These are phyloP conservation scores for Fusarium sp. DNA, from an alignment of 2,329 filamentous ascomycete genomes.

Conservation along the genomic window DNA sequence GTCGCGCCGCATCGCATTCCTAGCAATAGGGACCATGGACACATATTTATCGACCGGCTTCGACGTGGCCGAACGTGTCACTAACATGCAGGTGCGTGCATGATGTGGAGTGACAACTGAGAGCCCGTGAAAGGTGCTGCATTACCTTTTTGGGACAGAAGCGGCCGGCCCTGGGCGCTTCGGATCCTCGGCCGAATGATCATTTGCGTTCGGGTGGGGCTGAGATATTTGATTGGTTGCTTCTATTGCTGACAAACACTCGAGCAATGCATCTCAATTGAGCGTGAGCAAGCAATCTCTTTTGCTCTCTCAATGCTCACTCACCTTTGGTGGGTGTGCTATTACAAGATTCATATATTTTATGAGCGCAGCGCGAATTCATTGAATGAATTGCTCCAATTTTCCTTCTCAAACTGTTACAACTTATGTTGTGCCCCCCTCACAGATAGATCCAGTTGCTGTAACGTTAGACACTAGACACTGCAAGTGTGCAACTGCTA, in stretches of 20 bases:
- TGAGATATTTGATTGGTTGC: neutral
- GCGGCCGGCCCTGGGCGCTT: neutral
- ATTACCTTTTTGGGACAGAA: neutral
- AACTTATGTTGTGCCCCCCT: constrained; percentile 46
- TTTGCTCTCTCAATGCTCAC: constrained; percentile 47
- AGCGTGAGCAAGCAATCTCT: neutral
- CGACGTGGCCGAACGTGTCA: neutral
- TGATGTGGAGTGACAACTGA: neutral
- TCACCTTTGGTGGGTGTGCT: constrained; percentile 45
- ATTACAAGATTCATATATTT: constrained; percentile 53
- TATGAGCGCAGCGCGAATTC: constrained; percentile 53
- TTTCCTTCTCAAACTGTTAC: constrained; percentile 43
- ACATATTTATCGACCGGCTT: neutral
- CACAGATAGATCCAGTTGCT: constrained; percentile 47
- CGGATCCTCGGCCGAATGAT: neutral
- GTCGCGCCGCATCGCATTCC: neutral
- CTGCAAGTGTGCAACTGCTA: constrained; percentile 51
- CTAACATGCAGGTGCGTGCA: neutral
- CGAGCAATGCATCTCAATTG: neutral
- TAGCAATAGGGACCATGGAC: neutral
- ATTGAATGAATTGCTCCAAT: constrained; percentile 30
- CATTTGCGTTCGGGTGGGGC: neutral
- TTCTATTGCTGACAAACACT: neutral
- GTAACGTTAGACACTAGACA: constrained; percentile 52
- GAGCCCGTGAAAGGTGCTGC: neutral